Evolutionary conservation across 805 yeast genomes (phyloP).

Genomic region (Lachancea meyersii): DNA sequence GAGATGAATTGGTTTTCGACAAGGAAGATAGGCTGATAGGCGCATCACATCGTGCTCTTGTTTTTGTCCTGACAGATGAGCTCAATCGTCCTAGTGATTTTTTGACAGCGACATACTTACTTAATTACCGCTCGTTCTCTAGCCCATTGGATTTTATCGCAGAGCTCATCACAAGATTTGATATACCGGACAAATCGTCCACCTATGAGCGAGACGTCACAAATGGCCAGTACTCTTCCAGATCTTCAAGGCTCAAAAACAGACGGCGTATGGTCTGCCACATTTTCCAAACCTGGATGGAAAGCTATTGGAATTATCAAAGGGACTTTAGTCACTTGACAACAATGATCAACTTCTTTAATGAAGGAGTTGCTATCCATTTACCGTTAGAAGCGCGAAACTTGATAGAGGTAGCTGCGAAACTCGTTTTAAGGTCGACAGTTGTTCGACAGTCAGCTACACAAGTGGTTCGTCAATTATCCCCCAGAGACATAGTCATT

Average conservation of each 20-base stretch:
- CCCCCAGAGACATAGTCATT: constrained; percentile 42
- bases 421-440: constrained; percentile 40
- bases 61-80: constrained; percentile 63
- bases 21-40: constrained; percentile 52
- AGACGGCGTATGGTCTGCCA: constrained; percentile 63
- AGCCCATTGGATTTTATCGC: constrained; percentile 61
- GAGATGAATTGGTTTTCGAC: constrained; percentile 37
- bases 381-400: constrained; percentile 62
- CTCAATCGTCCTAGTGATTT: constrained; percentile 55
- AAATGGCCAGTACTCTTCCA: constrained; percentile 36
- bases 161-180: constrained; percentile 61
- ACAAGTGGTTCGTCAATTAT: constrained; percentile 37
- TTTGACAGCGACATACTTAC: constrained; percentile 65
- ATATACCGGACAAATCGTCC: constrained; percentile 37
- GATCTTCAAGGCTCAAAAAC: constrained; percentile 44
- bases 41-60: constrained; percentile 64
- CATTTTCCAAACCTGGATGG: constrained; percentile 78
- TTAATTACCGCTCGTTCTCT: constrained; percentile 69
- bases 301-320: constrained; percentile 75
- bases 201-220: constrained; percentile 31
- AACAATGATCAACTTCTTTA: constrained; percentile 69
- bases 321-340: constrained; percentile 57
- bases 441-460: constrained; percentile 41
- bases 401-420: constrained; percentile 57
- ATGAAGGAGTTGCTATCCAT: constrained; percentile 58